These are phyloP conservation scores for Boletus tomentosulus DNA, from an alignment of 768 basidiomycete species.

Conservation along the genomic window DNA sequence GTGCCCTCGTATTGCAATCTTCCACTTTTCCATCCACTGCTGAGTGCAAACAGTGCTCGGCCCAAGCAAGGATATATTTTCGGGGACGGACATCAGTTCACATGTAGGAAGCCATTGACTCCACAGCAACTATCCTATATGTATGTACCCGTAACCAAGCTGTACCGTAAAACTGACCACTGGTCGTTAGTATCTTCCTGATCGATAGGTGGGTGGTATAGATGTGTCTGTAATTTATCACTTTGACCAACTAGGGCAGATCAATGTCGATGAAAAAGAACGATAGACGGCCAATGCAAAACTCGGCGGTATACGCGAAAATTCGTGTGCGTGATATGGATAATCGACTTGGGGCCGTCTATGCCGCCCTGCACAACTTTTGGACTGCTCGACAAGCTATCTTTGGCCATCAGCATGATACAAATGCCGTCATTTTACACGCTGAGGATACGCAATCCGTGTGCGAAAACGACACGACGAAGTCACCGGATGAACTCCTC, in stretches of 20 bases:
- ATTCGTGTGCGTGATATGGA: constrained; percentile 31
- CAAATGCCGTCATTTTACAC: constrained; percentile 54
- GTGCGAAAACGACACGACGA: constrained; percentile 41
- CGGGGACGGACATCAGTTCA: constrained; percentile 52
- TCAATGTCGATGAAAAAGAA: constrained; percentile 45
- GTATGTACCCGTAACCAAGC: constrained; percentile 32
- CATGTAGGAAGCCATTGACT: constrained; percentile 47
- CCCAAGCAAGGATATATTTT: constrained; percentile 44
- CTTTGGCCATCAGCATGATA: constrained; percentile 37
- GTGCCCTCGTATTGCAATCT: constrained; percentile 51
- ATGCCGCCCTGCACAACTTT: constrained; percentile 48
- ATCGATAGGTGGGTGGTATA: constrained; percentile 13
- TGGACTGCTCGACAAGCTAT: constrained; percentile 48
- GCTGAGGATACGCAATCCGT: constrained; percentile 19
- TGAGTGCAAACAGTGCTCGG: constrained; percentile 17
- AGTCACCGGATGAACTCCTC: constrained; percentile 44
- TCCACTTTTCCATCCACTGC: constrained; percentile 48
- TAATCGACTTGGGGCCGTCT: constrained; percentile 57
- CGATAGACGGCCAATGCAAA: constrained; percentile 39
- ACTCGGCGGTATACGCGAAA: constrained; percentile 31
- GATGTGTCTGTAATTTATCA: not conserved
- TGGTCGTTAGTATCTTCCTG: constrained; percentile 14
- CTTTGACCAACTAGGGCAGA: constrained; percentile 22
- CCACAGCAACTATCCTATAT: constrained; percentile 55
- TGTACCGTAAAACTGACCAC: not conserved